Evolutionary conservation across 139 green algal genomes (phyloP).

Genomic region (Klebsormidium nitens): DNA sequence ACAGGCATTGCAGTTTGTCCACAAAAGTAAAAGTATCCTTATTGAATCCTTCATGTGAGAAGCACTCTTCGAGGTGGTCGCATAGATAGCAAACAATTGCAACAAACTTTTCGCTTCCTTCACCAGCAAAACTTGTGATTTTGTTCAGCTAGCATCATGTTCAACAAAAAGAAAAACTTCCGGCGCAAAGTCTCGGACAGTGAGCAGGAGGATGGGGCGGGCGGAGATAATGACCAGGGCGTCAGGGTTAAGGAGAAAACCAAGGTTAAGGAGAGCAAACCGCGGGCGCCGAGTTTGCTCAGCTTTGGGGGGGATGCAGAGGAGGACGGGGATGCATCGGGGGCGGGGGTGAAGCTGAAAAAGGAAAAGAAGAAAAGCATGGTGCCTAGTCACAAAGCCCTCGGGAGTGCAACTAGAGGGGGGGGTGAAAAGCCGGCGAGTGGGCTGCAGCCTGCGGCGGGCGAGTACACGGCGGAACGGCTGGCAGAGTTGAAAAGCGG

Average conservation of each 20-base stretch:
- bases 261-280: slow-evolving; percentile 23
- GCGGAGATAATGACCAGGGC: slow-evolving; percentile 15
- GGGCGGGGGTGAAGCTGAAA: neutral
- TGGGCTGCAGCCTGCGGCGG: slow-evolving; percentile 7
- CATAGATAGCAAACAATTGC: too few relatives aligned
- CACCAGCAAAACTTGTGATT: too few relatives aligned
- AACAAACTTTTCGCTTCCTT: too few relatives aligned
- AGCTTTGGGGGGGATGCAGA: slow-evolving; percentile 30
- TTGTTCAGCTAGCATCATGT: too few relatives aligned
- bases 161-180: slow-evolving; percentile 27
- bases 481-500: slow-evolving; percentile 28
- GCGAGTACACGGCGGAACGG: slow-evolving; percentile 37
- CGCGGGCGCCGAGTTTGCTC: slow-evolving; percentile 28
- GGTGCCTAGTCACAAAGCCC: neutral
- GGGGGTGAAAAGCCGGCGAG: slow-evolving; percentile 1
- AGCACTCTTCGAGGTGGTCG: too few relatives aligned
- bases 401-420: slow-evolving; percentile 3
- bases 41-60: too few relatives aligned
- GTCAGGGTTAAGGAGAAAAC: slow-evolving; percentile 8
- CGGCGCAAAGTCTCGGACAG: slow-evolving; percentile 7
- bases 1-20: too few relatives aligned
- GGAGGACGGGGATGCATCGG: neutral
- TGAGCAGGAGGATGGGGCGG: slow-evolving; percentile 7
- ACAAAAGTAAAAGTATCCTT: too few relatives aligned
- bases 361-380: slow-evolving; percentile 15